A percentile compares a stretch with the other conserved stretches of the same genome.
phyloP scores from a whole-genome alignment of 2,329 filamentous ascomycete species.

The Talaromyces funiculosus region DNA sequence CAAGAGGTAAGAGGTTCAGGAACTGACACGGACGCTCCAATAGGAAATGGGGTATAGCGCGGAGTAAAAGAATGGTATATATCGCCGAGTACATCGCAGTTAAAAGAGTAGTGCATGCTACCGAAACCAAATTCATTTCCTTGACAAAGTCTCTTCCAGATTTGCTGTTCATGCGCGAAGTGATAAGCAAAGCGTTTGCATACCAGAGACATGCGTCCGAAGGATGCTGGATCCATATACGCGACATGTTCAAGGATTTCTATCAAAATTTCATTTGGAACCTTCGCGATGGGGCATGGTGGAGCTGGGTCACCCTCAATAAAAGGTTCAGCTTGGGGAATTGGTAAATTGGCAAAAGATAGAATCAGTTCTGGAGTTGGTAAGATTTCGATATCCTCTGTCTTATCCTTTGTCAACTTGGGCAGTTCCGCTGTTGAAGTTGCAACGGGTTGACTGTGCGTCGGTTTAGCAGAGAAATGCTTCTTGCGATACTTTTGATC shows the following conservation, averaged over 20 bases:
- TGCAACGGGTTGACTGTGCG: constrained; percentile 5
- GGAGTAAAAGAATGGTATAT: constrained; percentile 28
- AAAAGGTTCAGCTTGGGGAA: constrained; percentile 60
- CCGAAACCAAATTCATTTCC: constrained; percentile 69
- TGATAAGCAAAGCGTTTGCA: constrained; percentile 86
- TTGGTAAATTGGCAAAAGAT: constrained; percentile 65
- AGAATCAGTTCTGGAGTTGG: constrained; percentile 64
- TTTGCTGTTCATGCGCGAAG: constrained; percentile 72
- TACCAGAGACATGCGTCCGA: constrained; percentile 68
- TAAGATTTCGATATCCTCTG: constrained; percentile 36
- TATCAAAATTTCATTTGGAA: constrained; percentile 79
- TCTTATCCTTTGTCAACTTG: constrained; percentile 50
- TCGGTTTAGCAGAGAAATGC: constrained; percentile 66
- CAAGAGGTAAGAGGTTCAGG: constrained; percentile 46
- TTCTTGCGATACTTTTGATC: constrained; percentile 86
- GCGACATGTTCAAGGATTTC: constrained; percentile 75
- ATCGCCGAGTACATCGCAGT: constrained; percentile 52
- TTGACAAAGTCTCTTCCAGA: constrained; percentile 75
- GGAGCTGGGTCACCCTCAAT: constrained; percentile 67
- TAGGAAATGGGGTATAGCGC: constrained; percentile 34
- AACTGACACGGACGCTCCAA: constrained; percentile 23
- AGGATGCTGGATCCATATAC: constrained; percentile 67
- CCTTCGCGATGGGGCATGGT: constrained; percentile 69
- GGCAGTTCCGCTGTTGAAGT: constrained; percentile 44
- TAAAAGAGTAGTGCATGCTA: constrained; percentile 77